phyloP scores from a whole-genome alignment of 345 rosid species.

The Linum usitatissimum region DNA sequence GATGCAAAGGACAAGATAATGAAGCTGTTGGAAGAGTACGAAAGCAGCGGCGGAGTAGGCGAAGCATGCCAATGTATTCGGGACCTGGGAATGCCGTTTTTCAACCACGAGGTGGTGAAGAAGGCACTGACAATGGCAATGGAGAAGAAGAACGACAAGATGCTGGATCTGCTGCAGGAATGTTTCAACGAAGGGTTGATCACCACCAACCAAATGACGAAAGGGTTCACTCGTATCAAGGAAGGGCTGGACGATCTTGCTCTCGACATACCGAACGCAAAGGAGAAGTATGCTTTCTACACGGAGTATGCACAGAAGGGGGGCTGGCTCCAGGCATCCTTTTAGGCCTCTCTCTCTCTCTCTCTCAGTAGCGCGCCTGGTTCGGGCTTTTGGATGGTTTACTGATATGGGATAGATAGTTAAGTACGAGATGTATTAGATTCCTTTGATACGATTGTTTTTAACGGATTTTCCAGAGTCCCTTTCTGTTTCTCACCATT shows the following conservation, averaged over 20 bases:
- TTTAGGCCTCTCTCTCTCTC: conserved; percentile 16
- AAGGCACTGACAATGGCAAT: conserved; percentile 98
- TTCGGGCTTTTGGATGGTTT: conserved; percentile 8
- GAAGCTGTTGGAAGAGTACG: conserved; percentile 88
- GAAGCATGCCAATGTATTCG: conserved; percentile 98
- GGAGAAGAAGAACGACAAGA: conserved; percentile 94
- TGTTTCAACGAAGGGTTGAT: conserved; percentile 84
- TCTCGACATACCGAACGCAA: conserved; percentile 88
- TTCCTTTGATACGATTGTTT: conserved; percentile 16
- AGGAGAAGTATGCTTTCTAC: conserved; percentile 64
- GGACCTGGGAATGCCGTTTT: conserved; percentile 94
- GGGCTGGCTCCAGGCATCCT: conserved; percentile 69
- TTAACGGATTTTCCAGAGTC: conserved; percentile 8
- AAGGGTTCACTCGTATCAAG: conserved; percentile 74
- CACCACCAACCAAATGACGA: conserved; percentile 85
- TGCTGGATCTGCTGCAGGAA: conserved; percentile 74
- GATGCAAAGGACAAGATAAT: conserved; percentile 97
- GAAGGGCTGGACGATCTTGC: conserved; percentile 94
- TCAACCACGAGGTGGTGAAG: conserved; percentile 97
- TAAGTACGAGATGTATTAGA: conserved; percentile 23
- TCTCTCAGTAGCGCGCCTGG: neutral
- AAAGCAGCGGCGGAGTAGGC: conserved; percentile 72
- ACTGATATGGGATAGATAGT: conserved; percentile 18
- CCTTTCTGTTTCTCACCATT: conserved; percentile 6
- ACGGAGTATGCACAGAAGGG: conserved; percentile 53